Evolutionary conservation across 202 grass and related monocot genomes (phyloP), one percentile per base, ranked within the genome.

Genomic region (Hordeum pubiflorum): DNA sequence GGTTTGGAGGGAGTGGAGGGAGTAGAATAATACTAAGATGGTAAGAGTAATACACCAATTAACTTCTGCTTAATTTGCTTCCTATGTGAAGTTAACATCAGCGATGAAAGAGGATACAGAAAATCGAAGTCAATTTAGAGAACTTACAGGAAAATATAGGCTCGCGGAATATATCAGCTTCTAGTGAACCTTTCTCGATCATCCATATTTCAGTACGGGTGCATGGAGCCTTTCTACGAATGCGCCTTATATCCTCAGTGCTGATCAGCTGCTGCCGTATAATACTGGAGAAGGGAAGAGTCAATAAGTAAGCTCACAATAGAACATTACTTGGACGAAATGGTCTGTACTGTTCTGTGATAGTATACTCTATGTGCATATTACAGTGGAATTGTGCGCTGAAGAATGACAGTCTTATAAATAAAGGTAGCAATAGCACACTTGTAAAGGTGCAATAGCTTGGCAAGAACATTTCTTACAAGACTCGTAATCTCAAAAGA

Each of bases 211-310:
- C 97, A 74, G 90, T 87, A 81, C 92, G 91, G 62, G 97, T 96
- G 48, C 97, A 99, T 33, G 97, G 97, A 87, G 97, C 97, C 81
- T 99, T 99, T 87, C 91, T 99, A 38, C 97, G 93, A 74, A 99
- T 76, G 59, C 97, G 92, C n/a, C 89, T 80, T 90, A 99, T 93
- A 81, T 99, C 97, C 67, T 96, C 92, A 38, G 92, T 93, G 87
- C 82, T 99, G 75, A 99, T 90, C 81, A 99, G 85, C 78, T 99
- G 97, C 81, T 99, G 97, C 22, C 97, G 74, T 85, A 99, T 99
- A 73, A 81, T 92, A 76, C 97, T 99, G 83, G 37, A 82, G 32
- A 82, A 92, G 63, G 43, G 43, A 79, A 54, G 9, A 57, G 20
- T 81, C 11, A 37, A 36, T 56, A 8, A 79, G 74, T 77, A 58